Conservation (phyloP, 805 yeast species). For the Priceomyces carsonii region DNA sequence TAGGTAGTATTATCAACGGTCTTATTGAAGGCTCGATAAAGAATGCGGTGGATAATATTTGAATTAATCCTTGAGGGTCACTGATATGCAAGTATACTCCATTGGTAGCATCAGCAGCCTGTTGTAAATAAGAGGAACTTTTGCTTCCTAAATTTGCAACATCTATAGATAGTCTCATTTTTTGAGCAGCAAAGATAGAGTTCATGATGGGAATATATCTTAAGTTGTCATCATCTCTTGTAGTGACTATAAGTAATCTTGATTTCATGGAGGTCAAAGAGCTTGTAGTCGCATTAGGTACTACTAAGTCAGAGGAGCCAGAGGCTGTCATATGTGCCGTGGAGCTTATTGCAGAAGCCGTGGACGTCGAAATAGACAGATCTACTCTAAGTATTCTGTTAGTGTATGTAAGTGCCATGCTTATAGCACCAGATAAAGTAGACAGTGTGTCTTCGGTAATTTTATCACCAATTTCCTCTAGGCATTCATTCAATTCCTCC, state of each 20-base stretch:
- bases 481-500: conserved; percentile 48
- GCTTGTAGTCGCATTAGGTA: conserved; percentile 14
- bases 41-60: conserved; percentile 77
- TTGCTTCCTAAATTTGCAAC: conserved; percentile 71
- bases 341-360: conserved; percentile 43
- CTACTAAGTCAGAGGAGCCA: conserved; percentile 7
- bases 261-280: conserved; percentile 33
- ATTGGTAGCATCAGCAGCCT: conserved; percentile 91
- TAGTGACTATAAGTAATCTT: conserved; percentile 56
- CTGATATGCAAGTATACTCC: conserved; percentile 79
- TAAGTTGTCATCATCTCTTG: conserved; percentile 72
- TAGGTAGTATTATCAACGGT: conserved; percentile 75
- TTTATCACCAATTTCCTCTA: conserved; percentile 17
- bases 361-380: conserved; percentile 44
- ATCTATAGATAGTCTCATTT: conserved; percentile 85
- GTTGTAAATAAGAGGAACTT: conserved; percentile 84
- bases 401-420: conserved; percentile 78
- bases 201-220: conserved; percentile 95
- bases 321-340: conserved; percentile 29
- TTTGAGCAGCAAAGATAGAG: conserved; percentile 93
- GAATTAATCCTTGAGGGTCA: conserved; percentile 76
- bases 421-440: conserved; percentile 70
- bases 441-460: conserved; percentile 31
- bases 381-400: conserved; percentile 61
- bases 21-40: conserved; percentile 84